Conservation (phyloP, 1,284 basidiomycete species). For the Grifola frondosa region DNA sequence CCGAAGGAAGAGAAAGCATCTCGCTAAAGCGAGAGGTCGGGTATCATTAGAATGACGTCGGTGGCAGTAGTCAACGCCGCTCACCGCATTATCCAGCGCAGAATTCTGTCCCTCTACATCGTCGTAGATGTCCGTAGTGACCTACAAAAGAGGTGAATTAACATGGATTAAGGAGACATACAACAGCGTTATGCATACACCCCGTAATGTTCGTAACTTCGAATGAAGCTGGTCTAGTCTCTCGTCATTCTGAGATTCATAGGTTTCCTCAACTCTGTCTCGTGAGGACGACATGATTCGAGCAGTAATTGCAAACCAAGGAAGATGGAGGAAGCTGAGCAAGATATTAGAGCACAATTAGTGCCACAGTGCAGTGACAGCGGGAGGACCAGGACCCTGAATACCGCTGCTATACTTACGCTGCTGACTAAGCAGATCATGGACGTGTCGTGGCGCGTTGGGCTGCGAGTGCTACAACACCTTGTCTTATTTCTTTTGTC, state of each 20-base stretch:
- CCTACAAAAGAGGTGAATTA: conserved; percentile 38
- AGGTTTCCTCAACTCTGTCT: conserved; percentile 56
- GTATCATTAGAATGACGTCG: not conserved
- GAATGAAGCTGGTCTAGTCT: conserved; percentile 78
- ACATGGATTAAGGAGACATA: conserved; percentile 8
- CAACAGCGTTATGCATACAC: conserved; percentile 46
- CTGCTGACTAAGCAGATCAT: conserved; percentile 6
- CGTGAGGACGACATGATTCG: conserved; percentile 22
- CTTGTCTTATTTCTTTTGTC: no score
- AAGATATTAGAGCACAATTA: no score
- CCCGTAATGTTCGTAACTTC: conserved; percentile 74
- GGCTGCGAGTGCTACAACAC: no score
- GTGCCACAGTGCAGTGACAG: no score
- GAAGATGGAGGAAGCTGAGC: not conserved
- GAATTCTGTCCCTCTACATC: conserved; percentile 81
- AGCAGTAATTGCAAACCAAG: no score
- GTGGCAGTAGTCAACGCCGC: conserved; percentile 22
- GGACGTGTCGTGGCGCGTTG: not conserved
- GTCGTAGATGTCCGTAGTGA: conserved; percentile 78
- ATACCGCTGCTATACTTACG: not conserved
- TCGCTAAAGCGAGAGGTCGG: conserved; percentile 40
- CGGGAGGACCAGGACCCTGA: not conserved
- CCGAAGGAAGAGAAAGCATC: conserved; percentile 67
- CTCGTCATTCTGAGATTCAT: conserved; percentile 80
- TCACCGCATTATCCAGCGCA: conserved; percentile 70